These are phyloP conservation scores for Sutorius eximius DNA, from an alignment of 1,284 basidiomycete species.

Conservation along the genomic window DNA sequence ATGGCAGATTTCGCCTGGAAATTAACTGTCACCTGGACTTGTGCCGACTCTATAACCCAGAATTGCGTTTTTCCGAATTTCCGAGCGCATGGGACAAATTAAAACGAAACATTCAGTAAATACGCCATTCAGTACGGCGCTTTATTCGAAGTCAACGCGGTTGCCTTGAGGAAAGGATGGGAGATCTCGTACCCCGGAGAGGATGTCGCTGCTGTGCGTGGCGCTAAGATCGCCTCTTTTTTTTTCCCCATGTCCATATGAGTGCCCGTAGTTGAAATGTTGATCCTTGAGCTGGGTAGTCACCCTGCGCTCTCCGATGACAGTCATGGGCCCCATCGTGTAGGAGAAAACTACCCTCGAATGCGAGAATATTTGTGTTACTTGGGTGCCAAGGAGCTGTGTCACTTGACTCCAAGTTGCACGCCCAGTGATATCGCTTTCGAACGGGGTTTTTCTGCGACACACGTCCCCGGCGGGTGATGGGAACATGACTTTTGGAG, in stretches of 20 bases:
- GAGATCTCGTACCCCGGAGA: conserved; percentile 76
- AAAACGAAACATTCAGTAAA: conserved; percentile 74
- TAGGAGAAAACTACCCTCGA: conserved; percentile 83
- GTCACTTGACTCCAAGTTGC: conserved; percentile 60
- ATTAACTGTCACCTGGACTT: conserved; percentile 94
- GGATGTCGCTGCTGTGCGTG: conserved; percentile 73
- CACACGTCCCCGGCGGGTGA: conserved; percentile 52
- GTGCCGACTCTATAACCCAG: conserved; percentile 77
- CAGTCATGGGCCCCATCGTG: conserved; percentile 87
- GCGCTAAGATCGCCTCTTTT: conserved; percentile 10
- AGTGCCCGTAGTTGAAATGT: conserved; percentile 48
- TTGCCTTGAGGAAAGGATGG: conserved; percentile 94
- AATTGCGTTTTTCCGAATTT: conserved; percentile 52
- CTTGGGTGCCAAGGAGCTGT: conserved; percentile 66
- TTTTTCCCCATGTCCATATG: conserved; percentile 26
- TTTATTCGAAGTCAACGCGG: conserved; percentile 91
- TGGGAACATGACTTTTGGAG: conserved; percentile 60
- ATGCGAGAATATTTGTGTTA: conserved; percentile 68
- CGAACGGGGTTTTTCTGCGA: conserved; percentile 43
- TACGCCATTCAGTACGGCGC: conserved; percentile 84
- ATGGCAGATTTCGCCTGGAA: conserved; percentile 87
- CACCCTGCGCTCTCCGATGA: conserved; percentile 91
- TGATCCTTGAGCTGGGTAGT: conserved; percentile 68
- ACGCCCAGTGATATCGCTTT: conserved; percentile 35
- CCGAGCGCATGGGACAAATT: conserved; percentile 65